A percentile compares a stretch with the other conserved stretches of the same genome.
Evolutionary conservation across 2,329 filamentous ascomycete species (phyloP).

Genomic region (Rhinocladiella mackenziei): DNA sequence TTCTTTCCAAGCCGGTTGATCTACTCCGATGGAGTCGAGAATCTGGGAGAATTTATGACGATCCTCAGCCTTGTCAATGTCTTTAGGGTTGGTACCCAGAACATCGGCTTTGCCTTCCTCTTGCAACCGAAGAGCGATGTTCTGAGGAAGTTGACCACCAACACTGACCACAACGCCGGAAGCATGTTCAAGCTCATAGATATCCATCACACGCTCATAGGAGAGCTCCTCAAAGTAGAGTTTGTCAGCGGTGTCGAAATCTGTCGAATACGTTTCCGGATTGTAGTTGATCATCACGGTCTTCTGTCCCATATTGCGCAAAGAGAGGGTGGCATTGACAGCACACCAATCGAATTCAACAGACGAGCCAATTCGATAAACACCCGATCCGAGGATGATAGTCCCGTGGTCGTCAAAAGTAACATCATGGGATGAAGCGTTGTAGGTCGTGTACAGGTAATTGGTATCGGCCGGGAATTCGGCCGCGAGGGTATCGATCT

Average conservation of each 20-base stretch:
- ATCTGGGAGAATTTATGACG: constrained; percentile 98
- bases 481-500: constrained; percentile 93
- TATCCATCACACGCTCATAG: constrained; percentile 98
- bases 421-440: constrained; percentile 88
- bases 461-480: constrained; percentile 95
- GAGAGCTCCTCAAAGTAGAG: constrained; percentile 96
- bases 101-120: constrained; percentile 86
- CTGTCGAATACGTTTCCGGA: constrained; percentile 75
- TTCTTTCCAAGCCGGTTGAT: constrained; percentile 98
- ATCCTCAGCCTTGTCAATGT: constrained; percentile 98
- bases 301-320: constrained; percentile 87
- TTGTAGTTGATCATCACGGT: constrained; percentile 97
- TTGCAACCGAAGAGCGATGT: constrained; percentile 91
- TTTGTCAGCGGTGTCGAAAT: constrained; percentile 83
- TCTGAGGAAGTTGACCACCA: constrained; percentile 93
- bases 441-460: constrained; percentile 97
- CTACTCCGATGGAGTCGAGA: constrained; percentile 90
- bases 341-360: constrained; percentile 99
- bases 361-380: constrained; percentile 95
- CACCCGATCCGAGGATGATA: constrained; percentile 85
- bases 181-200: constrained; percentile 86
- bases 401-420: constrained; percentile 89
- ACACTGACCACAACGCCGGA: constrained; percentile 90
- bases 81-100: constrained; percentile 83
- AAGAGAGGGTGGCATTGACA: constrained; percentile 78